Conservation (phyloP, 2,329 filamentous ascomycete genomes). For the Fusarium compactum region DNA sequence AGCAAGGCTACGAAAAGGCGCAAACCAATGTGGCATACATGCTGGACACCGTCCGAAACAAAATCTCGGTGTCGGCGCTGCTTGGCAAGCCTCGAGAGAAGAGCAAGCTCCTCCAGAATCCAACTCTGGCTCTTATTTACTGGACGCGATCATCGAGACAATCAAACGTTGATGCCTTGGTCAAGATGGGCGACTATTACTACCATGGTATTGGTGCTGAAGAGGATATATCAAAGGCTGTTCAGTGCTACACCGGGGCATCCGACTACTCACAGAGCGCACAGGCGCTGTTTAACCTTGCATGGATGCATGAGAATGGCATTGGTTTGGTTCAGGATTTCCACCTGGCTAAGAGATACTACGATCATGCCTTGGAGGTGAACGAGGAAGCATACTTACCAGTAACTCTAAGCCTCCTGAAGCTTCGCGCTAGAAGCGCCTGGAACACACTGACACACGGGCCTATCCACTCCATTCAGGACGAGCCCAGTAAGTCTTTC, state of each 20-base stretch:
- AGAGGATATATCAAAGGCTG: slow-evolving; percentile 83
- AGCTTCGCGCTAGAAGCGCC: slow-evolving; percentile 85
- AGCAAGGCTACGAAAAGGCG: slow-evolving; percentile 90
- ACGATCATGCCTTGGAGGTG: slow-evolving; percentile 90
- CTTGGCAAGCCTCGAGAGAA: slow-evolving; percentile 57
- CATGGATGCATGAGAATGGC: slow-evolving; percentile 99
- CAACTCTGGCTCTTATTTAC: slow-evolving; percentile 81
- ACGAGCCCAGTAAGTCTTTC: slow-evolving; percentile 79
- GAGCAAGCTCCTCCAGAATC: slow-evolving; percentile 62
- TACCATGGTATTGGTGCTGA: slow-evolving; percentile 81
- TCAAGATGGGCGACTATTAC: slow-evolving; percentile 99
- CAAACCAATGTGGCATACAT: slow-evolving; percentile 93
- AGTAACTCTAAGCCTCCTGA: slow-evolving; percentile 87
- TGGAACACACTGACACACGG: slow-evolving; percentile 96
- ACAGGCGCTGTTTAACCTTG: slow-evolving; percentile 95
- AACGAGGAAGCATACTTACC: slow-evolving; percentile 95
- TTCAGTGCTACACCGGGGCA: slow-evolving; percentile 90
- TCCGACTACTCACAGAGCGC: slow-evolving; percentile 92
- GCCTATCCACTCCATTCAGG: slow-evolving; percentile 90
- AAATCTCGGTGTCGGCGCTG: slow-evolving; percentile 54
- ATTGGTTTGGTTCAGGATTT: slow-evolving; percentile 94
- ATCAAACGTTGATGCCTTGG: slow-evolving; percentile 89
- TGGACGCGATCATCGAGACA: slow-evolving; percentile 97
- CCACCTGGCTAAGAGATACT: slow-evolving; percentile 95
- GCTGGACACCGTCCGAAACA: slow-evolving; percentile 78